Percentiles rank a stretch among this genome's conserved stretches.
These are phyloP conservation scores for Aureobasidium vineae DNA, from an alignment of 2,329 filamentous ascomycete species.

Conservation along the genomic window DNA sequence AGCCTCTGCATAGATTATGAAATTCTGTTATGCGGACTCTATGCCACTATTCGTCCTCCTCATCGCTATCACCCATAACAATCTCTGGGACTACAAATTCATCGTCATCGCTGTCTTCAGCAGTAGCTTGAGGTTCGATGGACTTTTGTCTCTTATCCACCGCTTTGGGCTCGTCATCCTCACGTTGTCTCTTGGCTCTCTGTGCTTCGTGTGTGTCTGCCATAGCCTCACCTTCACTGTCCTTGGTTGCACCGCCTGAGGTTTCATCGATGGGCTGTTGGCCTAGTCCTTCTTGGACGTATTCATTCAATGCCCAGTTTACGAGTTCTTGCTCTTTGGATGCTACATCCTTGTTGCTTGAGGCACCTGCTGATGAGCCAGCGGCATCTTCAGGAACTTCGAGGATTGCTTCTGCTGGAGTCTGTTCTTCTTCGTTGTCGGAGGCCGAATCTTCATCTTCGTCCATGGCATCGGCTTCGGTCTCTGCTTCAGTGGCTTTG, in stretches of 20 bases:
- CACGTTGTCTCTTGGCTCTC: background rate
- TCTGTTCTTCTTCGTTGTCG: conserved; percentile 3
- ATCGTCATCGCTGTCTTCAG: conserved; percentile 36
- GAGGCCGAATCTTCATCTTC: conserved; percentile 7
- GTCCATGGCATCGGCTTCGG: conserved; percentile 30
- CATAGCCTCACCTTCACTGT: background rate
- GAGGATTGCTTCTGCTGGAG: background rate
- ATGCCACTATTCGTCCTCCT: conserved; percentile 32
- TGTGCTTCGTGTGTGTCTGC: background rate
- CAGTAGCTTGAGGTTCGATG: conserved; percentile 16
- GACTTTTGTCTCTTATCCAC: conserved; percentile 21
- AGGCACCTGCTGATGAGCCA: background rate
- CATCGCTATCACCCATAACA: conserved; percentile 36
- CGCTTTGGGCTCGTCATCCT: background rate
- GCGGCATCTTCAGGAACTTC: background rate
- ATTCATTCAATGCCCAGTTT: conserved; percentile 18
- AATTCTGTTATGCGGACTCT: background rate
- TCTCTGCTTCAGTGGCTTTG: conserved; percentile 27
- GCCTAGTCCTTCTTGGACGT: background rate
- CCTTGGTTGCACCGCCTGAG: background rate
- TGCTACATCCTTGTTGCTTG: background rate
- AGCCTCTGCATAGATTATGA: background rate
- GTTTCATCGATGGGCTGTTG: background rate
- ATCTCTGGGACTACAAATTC: conserved; percentile 41
- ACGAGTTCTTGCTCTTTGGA: conserved; percentile 3